A percentile compares a stretch with the other conserved stretches of the same genome.
Conservation (phyloP, 106 monocot species). For the Iris macrosiphon region DNA sequence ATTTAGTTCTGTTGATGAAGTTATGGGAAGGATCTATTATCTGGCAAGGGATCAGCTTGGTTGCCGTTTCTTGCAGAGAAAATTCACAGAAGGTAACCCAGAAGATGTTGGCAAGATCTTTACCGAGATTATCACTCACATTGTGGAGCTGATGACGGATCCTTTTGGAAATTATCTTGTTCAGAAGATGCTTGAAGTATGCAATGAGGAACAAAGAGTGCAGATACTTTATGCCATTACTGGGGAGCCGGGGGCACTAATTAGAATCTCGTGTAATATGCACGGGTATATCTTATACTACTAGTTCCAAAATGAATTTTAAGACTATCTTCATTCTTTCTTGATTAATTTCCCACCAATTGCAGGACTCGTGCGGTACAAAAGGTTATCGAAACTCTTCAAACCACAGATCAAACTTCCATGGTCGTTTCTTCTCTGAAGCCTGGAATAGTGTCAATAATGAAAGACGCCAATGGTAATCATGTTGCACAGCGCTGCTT, state of each 20-base stretch:
- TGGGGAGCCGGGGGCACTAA: conserved; percentile 13
- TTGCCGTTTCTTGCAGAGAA: conserved; percentile 50
- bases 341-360: neutral
- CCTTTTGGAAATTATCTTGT: conserved; percentile 56
- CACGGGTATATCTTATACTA: conserved; percentile 46
- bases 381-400: conserved; percentile 54
- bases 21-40: conserved; percentile 21
- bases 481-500: conserved; percentile 68
- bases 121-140: conserved; percentile 32
- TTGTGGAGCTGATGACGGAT: conserved; percentile 55
- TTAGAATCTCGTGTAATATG: conserved; percentile 51
- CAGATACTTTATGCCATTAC: conserved; percentile 38
- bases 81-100: conserved; percentile 28
- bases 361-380: conserved; percentile 54
- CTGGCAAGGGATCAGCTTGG: conserved; percentile 54
- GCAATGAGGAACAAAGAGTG: conserved; percentile 43
- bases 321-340: neutral
- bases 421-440: conserved; percentile 42
- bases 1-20: conserved; percentile 28
- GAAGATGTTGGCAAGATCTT: conserved; percentile 50
- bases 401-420: conserved; percentile 22
- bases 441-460: conserved; percentile 28
- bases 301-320: neutral
- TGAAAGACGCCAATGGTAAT: conserved; percentile 59
- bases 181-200: conserved; percentile 52